Evolutionary conservation across 805 yeast species (phyloP).

Genomic region (Saccharomyces eubayanus): DNA sequence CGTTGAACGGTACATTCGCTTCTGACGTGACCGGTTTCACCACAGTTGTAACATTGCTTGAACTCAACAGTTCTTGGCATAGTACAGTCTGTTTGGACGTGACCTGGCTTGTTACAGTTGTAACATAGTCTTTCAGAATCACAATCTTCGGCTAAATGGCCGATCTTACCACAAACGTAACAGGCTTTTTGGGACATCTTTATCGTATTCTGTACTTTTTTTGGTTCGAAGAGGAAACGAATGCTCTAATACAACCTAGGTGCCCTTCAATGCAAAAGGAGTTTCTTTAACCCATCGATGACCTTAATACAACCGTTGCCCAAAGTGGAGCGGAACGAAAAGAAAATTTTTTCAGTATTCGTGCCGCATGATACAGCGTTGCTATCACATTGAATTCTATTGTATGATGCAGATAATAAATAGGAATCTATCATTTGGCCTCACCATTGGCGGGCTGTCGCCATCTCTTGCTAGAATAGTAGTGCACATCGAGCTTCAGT

Average conservation of each 20-base stretch:
- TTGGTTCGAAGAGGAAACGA: neutral
- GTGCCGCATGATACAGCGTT: neutral
- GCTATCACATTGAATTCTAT: neutral
- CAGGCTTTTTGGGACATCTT: constrained; percentile 60
- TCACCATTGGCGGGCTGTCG: neutral
- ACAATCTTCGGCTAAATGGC: constrained; percentile 86
- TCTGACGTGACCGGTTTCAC: constrained; percentile 82
- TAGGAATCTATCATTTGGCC: neutral
- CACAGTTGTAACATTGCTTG: constrained; percentile 91
- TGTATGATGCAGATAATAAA: neutral
- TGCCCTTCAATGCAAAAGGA: neutral
- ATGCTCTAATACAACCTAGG: neutral
- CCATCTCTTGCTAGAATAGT: constrained; percentile 1
- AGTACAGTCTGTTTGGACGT: constrained; percentile 82
- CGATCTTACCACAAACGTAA: constrained; percentile 86
- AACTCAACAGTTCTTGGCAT: constrained; percentile 76
- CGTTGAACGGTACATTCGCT: constrained; percentile 69
- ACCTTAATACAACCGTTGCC: neutral
- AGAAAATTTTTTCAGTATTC: neutral
- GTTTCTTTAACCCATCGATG: neutral
- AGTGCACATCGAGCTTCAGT: constrained; percentile 3
- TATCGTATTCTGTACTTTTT: neutral
- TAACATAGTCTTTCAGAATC: constrained; percentile 82
- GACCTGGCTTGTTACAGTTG: constrained; percentile 87
- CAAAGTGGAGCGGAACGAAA: neutral